phyloP scores from a whole-genome alignment of 257 asterid species.

The Leonotis leonurus region DNA sequence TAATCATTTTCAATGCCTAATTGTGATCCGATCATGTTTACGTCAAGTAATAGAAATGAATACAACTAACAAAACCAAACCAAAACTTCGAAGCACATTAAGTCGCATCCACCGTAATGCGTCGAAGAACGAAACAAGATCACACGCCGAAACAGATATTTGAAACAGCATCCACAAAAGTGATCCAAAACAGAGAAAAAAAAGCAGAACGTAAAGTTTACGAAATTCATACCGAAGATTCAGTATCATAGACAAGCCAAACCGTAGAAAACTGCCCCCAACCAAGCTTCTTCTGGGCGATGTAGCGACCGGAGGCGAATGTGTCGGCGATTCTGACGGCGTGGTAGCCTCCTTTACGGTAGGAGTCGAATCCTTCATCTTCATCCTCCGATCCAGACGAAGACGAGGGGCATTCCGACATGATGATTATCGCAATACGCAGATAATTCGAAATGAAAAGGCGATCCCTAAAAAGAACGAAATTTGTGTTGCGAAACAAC shows the following conservation, averaged over 20 bases:
- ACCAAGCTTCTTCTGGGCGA: constrained; percentile 95
- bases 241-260: constrained; percentile 89
- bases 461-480: constrained; percentile 8
- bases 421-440: constrained; percentile 13
- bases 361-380: constrained; percentile 69
- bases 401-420: constrained; percentile 57
- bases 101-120: background rate
- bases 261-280: constrained; percentile 99
- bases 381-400: constrained; percentile 93
- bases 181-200: background rate
- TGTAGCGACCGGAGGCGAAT: constrained; percentile 64
- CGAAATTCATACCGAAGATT: constrained; percentile 51
- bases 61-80: background rate
- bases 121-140: background rate
- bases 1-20: too few relatives aligned
- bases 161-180: background rate
- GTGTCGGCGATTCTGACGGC: constrained; percentile 82
- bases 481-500: background rate
- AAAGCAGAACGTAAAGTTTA: background rate
- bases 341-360: constrained; percentile 83
- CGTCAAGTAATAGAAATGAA: background rate
- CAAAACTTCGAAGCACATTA: background rate
- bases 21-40: background rate
- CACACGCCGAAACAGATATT: too few relatives aligned
- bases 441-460: background rate